These are phyloP conservation scores for Monosporozyma siamensis DNA, from an alignment of 805 yeast species.

Conservation along the genomic window DNA sequence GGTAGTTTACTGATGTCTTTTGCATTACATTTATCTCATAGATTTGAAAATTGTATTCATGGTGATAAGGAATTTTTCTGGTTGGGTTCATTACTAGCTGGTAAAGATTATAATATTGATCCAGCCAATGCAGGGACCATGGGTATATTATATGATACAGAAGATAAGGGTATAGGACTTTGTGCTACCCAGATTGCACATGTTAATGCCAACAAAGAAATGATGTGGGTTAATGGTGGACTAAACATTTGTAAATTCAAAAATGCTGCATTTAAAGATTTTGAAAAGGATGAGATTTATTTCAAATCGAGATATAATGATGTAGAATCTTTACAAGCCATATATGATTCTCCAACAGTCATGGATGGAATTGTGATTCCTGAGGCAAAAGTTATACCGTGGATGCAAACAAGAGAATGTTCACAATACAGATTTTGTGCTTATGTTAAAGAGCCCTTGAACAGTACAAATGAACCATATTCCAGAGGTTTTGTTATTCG, in stretches of 20 bases:
- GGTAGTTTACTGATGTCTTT: constrained; percentile 22
- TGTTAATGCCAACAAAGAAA: constrained; percentile 11
- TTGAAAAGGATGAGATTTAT: constrained; percentile 15
- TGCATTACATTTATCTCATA: constrained; percentile 21
- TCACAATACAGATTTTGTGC: constrained; percentile 25
- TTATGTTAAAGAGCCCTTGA: background rate
- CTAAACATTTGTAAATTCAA: constrained; percentile 42
- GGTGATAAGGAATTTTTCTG: constrained; percentile 78
- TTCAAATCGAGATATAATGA: constrained; percentile 17
- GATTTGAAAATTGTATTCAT: constrained; percentile 37
- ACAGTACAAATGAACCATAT: background rate
- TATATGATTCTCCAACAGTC: constrained; percentile 18
- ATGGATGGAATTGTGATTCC: constrained; percentile 24
- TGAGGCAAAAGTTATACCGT: constrained; percentile 12
- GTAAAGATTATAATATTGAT: constrained; percentile 33
- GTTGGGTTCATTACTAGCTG: constrained; percentile 48
- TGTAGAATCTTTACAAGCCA: constrained; percentile 8
- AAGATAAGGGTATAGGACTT: constrained; percentile 9
- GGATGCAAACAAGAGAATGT: constrained; percentile 27
- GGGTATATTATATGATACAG: constrained; percentile 25
- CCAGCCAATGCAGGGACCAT: constrained; percentile 30
- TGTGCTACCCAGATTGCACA: constrained; percentile 30
- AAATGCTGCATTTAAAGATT: constrained; percentile 32
- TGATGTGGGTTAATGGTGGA: constrained; percentile 65
- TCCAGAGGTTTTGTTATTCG: background rate